Percentiles rank a stretch among this genome's conserved stretches.
These are phyloP conservation scores for Fagopyrum esculentum DNA, from an alignment of 148 eudicot species.

Conservation along the genomic window DNA sequence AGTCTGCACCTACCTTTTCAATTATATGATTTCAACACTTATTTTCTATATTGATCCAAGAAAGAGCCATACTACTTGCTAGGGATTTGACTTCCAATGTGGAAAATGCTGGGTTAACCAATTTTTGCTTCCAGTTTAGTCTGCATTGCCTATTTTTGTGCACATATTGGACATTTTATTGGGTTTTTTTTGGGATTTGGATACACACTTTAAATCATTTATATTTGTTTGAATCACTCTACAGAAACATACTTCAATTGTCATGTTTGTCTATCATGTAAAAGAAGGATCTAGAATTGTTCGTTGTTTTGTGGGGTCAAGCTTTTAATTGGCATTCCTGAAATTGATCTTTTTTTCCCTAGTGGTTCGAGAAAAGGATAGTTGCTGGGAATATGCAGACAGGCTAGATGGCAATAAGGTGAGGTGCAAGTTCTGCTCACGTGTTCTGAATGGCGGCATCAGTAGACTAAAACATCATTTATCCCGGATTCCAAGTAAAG, in stretches of 20 bases:
- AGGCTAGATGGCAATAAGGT: constrained; percentile 92
- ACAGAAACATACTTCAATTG: neutral
- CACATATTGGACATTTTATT: neutral
- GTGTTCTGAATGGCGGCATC: constrained; percentile 84
- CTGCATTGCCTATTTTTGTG: neutral
- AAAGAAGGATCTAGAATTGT: neutral
- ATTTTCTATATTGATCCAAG: neutral
- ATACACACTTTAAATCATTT: neutral
- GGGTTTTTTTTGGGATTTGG: neutral
- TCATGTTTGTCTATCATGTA: neutral
- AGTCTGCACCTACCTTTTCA: neutral
- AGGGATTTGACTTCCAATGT: too few species aligned
- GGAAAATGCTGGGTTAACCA: too few species aligned
- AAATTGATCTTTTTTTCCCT: constrained; percentile 6
- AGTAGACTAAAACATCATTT: constrained; percentile 94
- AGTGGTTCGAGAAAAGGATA: constrained; percentile 98
- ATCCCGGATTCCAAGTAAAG: constrained; percentile 92
- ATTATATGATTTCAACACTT: neutral
- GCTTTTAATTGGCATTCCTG: neutral
- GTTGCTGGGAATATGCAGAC: constrained; percentile 97
- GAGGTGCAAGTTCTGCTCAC: constrained; percentile 80
- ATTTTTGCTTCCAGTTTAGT: neutral
- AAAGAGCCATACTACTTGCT: neutral
- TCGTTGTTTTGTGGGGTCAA: neutral
- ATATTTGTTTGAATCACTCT: neutral